phyloP scores from a whole-genome alignment of 345 rosid species.

The Eucalyptus marginata region DNA sequence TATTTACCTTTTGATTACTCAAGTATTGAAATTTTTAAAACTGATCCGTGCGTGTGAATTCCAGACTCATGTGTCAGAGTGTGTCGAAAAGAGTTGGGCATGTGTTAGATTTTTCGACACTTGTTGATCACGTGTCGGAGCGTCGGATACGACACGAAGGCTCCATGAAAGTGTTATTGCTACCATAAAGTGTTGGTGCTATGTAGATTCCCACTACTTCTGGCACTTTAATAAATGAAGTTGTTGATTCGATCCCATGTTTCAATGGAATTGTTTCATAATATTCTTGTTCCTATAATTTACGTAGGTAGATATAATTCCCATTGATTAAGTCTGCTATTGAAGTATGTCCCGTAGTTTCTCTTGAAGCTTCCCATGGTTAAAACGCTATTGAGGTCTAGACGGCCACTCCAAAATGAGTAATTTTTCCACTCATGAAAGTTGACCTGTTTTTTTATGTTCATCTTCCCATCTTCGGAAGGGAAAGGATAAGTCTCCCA shows the following conservation, averaged over 20 bases:
- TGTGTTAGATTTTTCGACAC: rapidly evolving
- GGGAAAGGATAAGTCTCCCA: background rate
- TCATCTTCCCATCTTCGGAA: background rate
- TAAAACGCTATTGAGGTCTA: background rate
- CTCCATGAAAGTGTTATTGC: too few relatives aligned
- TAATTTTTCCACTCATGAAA: background rate
- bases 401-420: background rate
- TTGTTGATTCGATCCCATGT: background rate
- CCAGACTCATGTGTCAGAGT: too few relatives aligned
- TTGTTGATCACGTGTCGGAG: rapidly evolving
- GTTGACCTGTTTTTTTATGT: rapidly evolving
- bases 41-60: too few relatives aligned
- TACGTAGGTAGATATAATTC: background rate
- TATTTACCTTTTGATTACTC: too few relatives aligned
- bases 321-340: too few relatives aligned
- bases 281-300: background rate
- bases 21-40: too few relatives aligned
- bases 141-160: rapidly evolving
- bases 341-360: background rate
- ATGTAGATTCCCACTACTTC: background rate
- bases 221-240: background rate
- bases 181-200: too few relatives aligned
- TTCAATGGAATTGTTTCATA: background rate
- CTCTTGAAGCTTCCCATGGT: background rate
- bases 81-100: rapidly evolving